phyloP scores from a whole-genome alignment of 2,329 filamentous ascomycete species.

The Drechslera avenae region DNA sequence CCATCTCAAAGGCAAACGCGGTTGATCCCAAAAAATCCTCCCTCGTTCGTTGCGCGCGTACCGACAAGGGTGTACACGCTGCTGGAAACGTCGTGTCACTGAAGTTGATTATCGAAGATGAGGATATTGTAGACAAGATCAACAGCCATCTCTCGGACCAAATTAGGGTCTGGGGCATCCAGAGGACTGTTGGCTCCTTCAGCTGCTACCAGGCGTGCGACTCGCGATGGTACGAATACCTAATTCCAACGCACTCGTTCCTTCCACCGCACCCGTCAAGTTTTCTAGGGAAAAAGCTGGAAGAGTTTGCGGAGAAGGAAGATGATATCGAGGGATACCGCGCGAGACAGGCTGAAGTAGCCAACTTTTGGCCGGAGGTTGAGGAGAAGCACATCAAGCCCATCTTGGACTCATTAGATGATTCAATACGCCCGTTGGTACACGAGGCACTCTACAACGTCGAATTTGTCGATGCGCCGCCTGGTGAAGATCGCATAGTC shows the following conservation, averaged over 20 bases:
- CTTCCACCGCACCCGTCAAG: conserved; percentile 89
- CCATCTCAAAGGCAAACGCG: conserved; percentile 95
- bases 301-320: conserved; percentile 75
- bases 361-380: conserved; percentile 79
- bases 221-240: conserved; percentile 94
- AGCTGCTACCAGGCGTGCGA: conserved; percentile 95
- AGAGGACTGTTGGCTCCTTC: conserved; percentile 87
- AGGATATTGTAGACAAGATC: conserved; percentile 86
- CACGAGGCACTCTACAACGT: conserved; percentile 62
- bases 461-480: conserved; percentile 36
- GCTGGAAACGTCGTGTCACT: conserved; percentile 94
- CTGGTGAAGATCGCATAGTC: conserved; percentile 40
- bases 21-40: conserved; percentile 96
- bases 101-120: conserved; percentile 94
- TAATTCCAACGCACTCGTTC: conserved; percentile 91
- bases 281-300: conserved; percentile 81
- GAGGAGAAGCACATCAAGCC: conserved; percentile 82
- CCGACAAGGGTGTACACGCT: conserved; percentile 96
- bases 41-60: conserved; percentile 89
- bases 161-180: conserved; percentile 93
- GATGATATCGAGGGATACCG: conserved; percentile 72
- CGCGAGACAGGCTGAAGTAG: conserved; percentile 75
- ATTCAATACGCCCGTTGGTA: conserved; percentile 67
- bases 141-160: conserved; percentile 83
- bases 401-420: conserved; percentile 64